phyloP scores from a whole-genome alignment of 495 filamentous ascomycete species.

The Neurospora sp. region DNA sequence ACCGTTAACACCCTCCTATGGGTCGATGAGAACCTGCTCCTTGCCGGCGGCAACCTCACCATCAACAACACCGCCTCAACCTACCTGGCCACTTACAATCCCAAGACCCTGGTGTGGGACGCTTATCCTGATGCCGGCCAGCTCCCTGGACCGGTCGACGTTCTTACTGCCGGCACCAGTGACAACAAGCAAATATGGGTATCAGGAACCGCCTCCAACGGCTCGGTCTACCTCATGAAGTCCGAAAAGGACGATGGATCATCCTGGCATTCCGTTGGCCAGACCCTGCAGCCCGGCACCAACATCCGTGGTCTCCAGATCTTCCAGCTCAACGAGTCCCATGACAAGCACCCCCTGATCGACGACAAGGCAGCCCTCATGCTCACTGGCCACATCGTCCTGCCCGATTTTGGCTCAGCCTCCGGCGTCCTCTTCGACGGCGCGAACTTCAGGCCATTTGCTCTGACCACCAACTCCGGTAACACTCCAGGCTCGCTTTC shows the following conservation, averaged over 20 bases:
- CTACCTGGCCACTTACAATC: slow-evolving; percentile 65
- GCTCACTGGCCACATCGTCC: slow-evolving; percentile 65
- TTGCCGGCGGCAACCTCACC: slow-evolving; percentile 68
- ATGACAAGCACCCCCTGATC: slow-evolving; percentile 54
- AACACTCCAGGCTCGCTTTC: slow-evolving; percentile 62
- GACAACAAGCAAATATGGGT: slow-evolving; percentile 69
- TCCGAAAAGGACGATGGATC: slow-evolving; percentile 43
- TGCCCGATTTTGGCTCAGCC: slow-evolving; percentile 64
- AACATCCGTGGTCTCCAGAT: slow-evolving; percentile 72
- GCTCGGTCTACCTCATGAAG: slow-evolving; percentile 66
- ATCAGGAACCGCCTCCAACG: slow-evolving; percentile 55
- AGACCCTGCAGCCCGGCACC: slow-evolving; percentile 51
- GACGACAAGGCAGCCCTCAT: slow-evolving; percentile 61
- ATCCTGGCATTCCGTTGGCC: slow-evolving; percentile 41
- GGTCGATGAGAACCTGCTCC: slow-evolving; percentile 54
- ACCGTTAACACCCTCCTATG: slow-evolving; percentile 62
- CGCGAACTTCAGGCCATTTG: slow-evolving; percentile 62
- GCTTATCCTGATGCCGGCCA: slow-evolving; percentile 50
- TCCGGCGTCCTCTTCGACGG: slow-evolving; percentile 88
- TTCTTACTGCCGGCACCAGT: slow-evolving; percentile 57
- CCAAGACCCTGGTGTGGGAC: slow-evolving; percentile 51
- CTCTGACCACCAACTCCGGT: slow-evolving; percentile 57
- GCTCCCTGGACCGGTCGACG: slow-evolving; percentile 71
- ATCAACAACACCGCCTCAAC: slow-evolving; percentile 49
- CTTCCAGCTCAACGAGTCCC: slow-evolving; percentile 55